These are phyloP conservation scores for Cryphonectria radicalis DNA, from an alignment of 2,329 filamentous ascomycete species.

Conservation along the genomic window DNA sequence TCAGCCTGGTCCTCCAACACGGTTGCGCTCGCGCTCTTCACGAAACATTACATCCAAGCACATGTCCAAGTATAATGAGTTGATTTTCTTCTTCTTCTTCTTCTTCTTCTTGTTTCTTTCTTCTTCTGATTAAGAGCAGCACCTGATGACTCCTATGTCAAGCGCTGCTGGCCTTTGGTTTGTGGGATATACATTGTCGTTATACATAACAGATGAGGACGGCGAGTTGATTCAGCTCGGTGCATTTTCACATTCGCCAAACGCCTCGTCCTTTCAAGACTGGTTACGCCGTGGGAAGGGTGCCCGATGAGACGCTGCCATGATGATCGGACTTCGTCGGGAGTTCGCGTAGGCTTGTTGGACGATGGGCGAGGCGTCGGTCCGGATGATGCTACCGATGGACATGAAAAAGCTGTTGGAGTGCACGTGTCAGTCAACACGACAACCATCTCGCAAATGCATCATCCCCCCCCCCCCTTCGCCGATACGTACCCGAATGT, in stretches of 20 bases:
- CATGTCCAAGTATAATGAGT: not conserved
- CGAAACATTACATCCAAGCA: not conserved
- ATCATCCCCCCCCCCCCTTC: not conserved
- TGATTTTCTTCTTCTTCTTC: not conserved
- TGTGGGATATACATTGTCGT: slow-evolving; percentile 9
- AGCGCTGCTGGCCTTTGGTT: slow-evolving; percentile 8
- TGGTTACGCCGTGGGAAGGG: slow-evolving; percentile 32
- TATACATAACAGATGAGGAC: not conserved
- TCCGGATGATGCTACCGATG: slow-evolving; percentile 94
- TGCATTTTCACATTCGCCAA: not conserved
- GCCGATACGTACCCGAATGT: slow-evolving; percentile 79
- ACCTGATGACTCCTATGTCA: not conserved
- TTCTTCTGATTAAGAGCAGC: not conserved
- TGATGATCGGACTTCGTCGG: slow-evolving; percentile 74
- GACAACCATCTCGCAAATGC: not conserved
- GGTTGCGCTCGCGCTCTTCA: not conserved
- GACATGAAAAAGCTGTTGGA: slow-evolving; percentile 88
- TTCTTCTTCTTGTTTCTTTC: not conserved
- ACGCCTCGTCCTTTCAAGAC: not conserved
- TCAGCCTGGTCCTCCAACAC: not conserved
- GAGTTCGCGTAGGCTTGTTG: slow-evolving; percentile 77
- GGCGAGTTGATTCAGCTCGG: slow-evolving; percentile 13
- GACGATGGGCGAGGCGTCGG: slow-evolving; percentile 79
- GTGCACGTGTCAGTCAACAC: slow-evolving; percentile 22
- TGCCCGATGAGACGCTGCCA: slow-evolving; percentile 48